Percentiles rank a stretch among this genome's conserved stretches.
Evolutionary conservation across 495 filamentous ascomycete species (phyloP).

Genomic region (Bathelium albidoporum): DNA sequence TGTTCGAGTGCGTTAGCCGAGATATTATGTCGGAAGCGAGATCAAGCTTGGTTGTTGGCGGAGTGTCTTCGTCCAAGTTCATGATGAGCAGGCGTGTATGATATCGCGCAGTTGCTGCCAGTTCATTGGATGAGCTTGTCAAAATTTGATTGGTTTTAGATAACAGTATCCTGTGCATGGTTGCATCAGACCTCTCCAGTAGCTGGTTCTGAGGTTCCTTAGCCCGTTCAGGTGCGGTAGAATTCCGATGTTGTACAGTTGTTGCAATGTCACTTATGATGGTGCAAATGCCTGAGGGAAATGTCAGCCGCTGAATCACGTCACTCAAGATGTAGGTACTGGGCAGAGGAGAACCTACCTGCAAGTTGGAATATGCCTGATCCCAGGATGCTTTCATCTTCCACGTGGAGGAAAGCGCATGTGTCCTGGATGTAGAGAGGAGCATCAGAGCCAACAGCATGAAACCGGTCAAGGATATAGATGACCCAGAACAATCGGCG

Average conservation of each 20-base stretch:
- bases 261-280: neutral
- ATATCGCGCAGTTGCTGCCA: neutral
- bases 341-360: slow-evolving; percentile 46
- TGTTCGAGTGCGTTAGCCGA: neutral
- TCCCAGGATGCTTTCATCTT: slow-evolving; percentile 56
- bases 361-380: slow-evolving; percentile 53
- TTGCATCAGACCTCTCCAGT: neutral
- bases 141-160: neutral
- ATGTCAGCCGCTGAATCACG: neutral
- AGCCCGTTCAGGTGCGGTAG: neutral
- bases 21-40: neutral
- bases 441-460: slow-evolving; percentile 54
- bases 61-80: neutral
- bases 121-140: neutral
- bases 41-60: neutral
- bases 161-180: neutral
- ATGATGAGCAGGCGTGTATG: neutral
- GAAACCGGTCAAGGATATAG: slow-evolving; percentile 64
- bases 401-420: slow-evolving; percentile 49
- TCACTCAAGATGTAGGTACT: neutral
- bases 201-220: neutral
- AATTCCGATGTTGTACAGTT: neutral
- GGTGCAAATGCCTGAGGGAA: neutral
- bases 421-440: slow-evolving; percentile 50
- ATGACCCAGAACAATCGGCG: slow-evolving; percentile 67